Evolutionary conservation across 257 asterid species (phyloP).

Genomic region (Apocynum venetum): DNA sequence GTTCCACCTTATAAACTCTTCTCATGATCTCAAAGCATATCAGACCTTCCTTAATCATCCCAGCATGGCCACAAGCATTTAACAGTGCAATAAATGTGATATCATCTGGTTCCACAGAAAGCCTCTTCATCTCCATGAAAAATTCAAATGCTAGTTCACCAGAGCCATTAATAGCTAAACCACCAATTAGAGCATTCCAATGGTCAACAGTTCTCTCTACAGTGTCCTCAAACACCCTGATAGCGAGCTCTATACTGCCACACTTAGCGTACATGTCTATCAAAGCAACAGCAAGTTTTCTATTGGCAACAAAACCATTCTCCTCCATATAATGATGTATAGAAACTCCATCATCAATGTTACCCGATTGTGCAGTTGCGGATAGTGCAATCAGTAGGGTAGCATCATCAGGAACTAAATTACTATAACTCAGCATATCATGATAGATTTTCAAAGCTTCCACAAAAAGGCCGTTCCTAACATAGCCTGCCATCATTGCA

Average conservation of each 20-base stretch:
- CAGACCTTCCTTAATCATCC: conserved; percentile 80
- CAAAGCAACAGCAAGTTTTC: conserved; percentile 71
- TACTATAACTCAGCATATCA: conserved; percentile 40
- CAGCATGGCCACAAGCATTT: conserved; percentile 85
- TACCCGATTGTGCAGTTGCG: conserved; percentile 63
- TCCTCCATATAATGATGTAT: conserved; percentile 45
- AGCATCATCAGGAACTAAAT: conserved; percentile 57
- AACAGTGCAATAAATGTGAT: conserved; percentile 65
- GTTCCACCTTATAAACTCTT: conserved; percentile 51
- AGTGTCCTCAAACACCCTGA: conserved; percentile 46
- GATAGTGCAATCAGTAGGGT: conserved; percentile 64
- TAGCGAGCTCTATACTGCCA: conserved; percentile 61
- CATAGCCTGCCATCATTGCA: conserved; percentile 83
- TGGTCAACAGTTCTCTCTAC: conserved; percentile 54
- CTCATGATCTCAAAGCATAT: conserved; percentile 72
- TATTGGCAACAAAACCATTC: conserved; percentile 36
- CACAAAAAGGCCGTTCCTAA: conserved; percentile 41
- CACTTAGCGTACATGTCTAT: conserved; percentile 88
- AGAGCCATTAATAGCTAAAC: conserved; percentile 70
- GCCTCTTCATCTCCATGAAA: conserved; percentile 67
- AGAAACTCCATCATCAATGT: conserved; percentile 51
- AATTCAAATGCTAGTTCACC: conserved; percentile 67
- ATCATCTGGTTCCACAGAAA: conserved; percentile 53
- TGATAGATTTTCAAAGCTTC: conserved; percentile 67
- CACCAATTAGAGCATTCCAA: conserved; percentile 88